A percentile compares a stretch with the other conserved stretches of the same genome.
Conservation (phyloP, 805 yeast species). For the Starmera pachycereana region DNA sequence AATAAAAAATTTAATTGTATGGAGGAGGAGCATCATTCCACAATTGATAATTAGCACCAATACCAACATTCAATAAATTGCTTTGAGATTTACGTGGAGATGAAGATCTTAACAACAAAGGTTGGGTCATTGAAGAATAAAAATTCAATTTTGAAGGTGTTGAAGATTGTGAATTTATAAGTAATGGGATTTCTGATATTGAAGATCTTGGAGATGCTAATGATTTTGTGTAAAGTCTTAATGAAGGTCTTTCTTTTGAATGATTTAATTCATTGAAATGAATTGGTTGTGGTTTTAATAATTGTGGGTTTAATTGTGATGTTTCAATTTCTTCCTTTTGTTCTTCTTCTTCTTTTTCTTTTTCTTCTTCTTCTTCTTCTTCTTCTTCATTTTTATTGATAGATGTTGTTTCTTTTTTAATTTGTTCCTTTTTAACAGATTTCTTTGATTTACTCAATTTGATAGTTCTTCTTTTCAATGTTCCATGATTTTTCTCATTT, state of each 20-base stretch:
- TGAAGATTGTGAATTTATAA: neutral
- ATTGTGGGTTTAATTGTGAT: no score
- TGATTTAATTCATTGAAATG: no score
- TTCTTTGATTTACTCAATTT: conserved; percentile 5
- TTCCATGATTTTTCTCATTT: conserved; percentile 13
- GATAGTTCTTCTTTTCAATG: conserved; percentile 14
- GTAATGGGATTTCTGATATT: neutral
- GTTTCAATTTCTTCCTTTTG: neutral
- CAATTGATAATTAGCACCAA: conserved; percentile 7
- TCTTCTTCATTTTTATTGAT: no score
- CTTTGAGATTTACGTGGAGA: conserved; percentile 19
- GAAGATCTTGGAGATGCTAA: no score
- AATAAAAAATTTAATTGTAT: neutral
- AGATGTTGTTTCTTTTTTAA: no score
- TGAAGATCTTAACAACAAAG: conserved; percentile 2
- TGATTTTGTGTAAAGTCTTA: no score
- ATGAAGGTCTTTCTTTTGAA: no score
- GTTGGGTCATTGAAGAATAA: neutral
- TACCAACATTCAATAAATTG: conserved; percentile 12
- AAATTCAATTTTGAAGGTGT: conserved; percentile 4
- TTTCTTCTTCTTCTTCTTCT: neutral
- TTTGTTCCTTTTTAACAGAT: no score
- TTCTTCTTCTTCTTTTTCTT: conserved; percentile 1
- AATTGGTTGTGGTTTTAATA: no score
- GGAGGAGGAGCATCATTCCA: conserved; percentile 9